Evolutionary conservation across 495 filamentous ascomycete species (phyloP).

Genomic region (Aspergillus mulundensis): DNA sequence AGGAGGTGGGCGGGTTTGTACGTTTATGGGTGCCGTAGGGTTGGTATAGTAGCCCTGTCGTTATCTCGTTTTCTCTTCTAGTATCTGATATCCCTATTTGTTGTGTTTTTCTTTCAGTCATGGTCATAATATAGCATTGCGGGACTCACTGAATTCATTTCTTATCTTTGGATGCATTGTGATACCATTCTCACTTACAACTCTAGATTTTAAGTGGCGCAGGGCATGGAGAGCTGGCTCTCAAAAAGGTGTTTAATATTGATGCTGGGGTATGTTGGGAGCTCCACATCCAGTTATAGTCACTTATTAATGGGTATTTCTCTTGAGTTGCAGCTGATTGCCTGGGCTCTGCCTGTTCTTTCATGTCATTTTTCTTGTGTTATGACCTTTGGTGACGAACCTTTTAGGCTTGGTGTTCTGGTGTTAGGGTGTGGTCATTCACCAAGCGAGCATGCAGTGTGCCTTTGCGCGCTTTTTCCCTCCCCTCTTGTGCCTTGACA

Average conservation of each 20-base stretch:
- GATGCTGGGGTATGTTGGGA: neutral
- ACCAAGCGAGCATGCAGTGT: neutral
- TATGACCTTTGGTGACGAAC: neutral
- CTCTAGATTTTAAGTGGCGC: neutral
- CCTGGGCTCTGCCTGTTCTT: neutral
- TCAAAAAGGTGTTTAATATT: neutral
- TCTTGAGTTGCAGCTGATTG: neutral
- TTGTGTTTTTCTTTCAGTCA: neutral
- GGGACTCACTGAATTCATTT: neutral
- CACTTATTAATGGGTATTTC: too few relatives aligned
- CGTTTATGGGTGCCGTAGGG: constrained; percentile 81
- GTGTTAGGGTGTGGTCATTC: neutral
- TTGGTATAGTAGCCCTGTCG: neutral
- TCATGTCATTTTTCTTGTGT: neutral
- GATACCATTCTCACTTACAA: neutral
- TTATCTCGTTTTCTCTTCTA: constrained; percentile 6
- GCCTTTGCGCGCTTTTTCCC: neutral
- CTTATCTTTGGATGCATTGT: neutral
- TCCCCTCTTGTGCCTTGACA: neutral
- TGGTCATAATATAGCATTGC: neutral
- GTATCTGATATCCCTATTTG: constrained; percentile 5
- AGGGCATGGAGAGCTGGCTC: neutral
- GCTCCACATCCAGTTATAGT: neutral
- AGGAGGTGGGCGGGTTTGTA: constrained; percentile 80
- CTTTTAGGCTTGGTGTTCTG: neutral